Base-by-base conservation (phyloP, 805 yeast genomes). In the Wickerhamomyces sydowiorum region DNA sequence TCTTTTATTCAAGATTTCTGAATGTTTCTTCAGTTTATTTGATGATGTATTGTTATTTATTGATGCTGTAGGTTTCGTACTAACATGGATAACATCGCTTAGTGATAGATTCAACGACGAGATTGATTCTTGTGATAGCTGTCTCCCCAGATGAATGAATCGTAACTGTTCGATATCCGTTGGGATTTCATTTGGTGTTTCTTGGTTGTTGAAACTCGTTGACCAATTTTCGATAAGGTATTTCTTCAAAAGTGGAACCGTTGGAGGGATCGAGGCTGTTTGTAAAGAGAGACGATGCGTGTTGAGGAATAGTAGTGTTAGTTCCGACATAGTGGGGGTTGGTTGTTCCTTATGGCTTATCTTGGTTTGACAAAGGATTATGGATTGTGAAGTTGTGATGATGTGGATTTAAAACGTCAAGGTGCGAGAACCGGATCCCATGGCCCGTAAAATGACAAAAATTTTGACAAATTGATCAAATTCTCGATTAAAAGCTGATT, bases 51-150 rank as follows among this genome's bases (percentile, higher is more conserved):
- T 64, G 17, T 24, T 23, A 7, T 18, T 17, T 24, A 14, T 19
- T 14, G 24, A 23, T 28, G 31, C 28, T 15, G 48, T 42, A 1
- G 67, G 67, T 53, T 56, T 51, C 13, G 54, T 45, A 20, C 53
- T 50, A 37, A 62, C 54, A 45, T 62, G 67, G 7, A 63, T 49
- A 14, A 61, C 51, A 29, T 50, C 51, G 40, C 57, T 58, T 8
- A 50, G 17, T 5, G 46, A 39, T 24, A 57, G 25, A 10, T 45
- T 51, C 34, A 58, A 42, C 4, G 50, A 48, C 3, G 27, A 8
- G 10, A 32, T 13, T 19, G n/a, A 20, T 32, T 32, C 23, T 12
- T 32, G 10, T 19, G n/a, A 3, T 10, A 32, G 10, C 5, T 19
- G 23, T 32, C 13, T 19, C 7, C 35, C 35, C 15, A 32, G 20